Evolutionary conservation across 2,329 filamentous ascomycete species (phyloP), one percentile per base, ranked within the genome.

Genomic region (Rutstroemia sydowiana): DNA sequence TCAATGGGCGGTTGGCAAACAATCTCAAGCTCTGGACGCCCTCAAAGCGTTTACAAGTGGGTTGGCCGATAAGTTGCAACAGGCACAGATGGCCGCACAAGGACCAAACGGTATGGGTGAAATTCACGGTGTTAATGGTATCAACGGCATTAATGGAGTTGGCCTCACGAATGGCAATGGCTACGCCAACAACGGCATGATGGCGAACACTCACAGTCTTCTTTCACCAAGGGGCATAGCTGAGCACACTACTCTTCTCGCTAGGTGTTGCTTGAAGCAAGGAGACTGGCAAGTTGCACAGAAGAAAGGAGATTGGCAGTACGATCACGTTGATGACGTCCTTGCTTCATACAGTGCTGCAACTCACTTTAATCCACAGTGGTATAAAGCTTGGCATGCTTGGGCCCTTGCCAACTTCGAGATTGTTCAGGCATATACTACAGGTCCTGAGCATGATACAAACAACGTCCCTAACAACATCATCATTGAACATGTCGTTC

Each of bases 361-460:
- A 1, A 98, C 93, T 2, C 85, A 88, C 54, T 96, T 95, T 71
- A 95, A 98, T 66, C 85, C 89, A 31, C 84, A 85, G 55, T 98
- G 92, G 82, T 98, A 98, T 74, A 99, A 98, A 71, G 93, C 95
- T 7, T 99, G 93, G 93, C 93, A 99, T 70, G 88, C 93, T 0
- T 99, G 93, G 92, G 95, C 93, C 10, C 71, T 98, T 57, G 92
- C 93, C 49, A 99, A 98, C 69, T 99, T 98, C 63, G 92, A 99
- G 70, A 93, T 98, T 52, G 91, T 97, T 34, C 95, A 93, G 61
- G 81, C 84, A 8, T 77, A 85, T 20, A 78, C 82, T 52, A 52
- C 58, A 52, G 56, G 58, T 28, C 51, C 56, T 16, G 61, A 63
- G 16, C 55, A 55, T 18, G 63, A 60, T 54, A 40, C 55, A 28